Conservation (phyloP, 139 green algal species). For the Deuterostichococcus epilithicus region DNA sequence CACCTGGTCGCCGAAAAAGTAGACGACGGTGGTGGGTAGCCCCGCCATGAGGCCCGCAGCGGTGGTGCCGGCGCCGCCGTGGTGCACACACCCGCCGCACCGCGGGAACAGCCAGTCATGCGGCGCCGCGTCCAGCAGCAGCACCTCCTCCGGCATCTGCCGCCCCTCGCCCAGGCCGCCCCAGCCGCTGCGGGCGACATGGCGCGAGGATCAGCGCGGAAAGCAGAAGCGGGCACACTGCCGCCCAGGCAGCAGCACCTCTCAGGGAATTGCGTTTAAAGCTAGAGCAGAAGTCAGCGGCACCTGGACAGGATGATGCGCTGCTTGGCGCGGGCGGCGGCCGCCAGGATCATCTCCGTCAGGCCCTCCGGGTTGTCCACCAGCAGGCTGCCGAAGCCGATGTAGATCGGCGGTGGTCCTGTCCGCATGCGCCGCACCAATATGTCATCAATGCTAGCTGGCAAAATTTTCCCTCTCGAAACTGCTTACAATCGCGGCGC, state of each 20-base stretch:
- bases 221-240: no score
- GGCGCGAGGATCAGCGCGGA: no score
- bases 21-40: slow-evolving; percentile 58
- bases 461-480: no score
- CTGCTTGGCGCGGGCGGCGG: neutral
- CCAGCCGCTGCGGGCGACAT: slow-evolving; percentile 9
- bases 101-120: slow-evolving; percentile 65
- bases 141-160: slow-evolving; percentile 7
- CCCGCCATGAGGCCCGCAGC: slow-evolving; percentile 51
- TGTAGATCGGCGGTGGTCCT: slow-evolving; percentile 46
- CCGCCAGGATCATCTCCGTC: slow-evolving; percentile 26
- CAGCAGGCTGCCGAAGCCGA: slow-evolving; percentile 62
- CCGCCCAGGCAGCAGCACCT: no score
- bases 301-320: slow-evolving; percentile 16
- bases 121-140: slow-evolving; percentile 26
- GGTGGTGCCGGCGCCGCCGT: slow-evolving; percentile 71
- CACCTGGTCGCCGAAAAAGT: slow-evolving; percentile 66
- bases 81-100: slow-evolving; percentile 62
- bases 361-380: slow-evolving; percentile 27
- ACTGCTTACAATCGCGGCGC: no score
- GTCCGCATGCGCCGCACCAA: no score
- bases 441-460: no score
- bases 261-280: no score
- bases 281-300: no score
- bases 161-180: slow-evolving; percentile 13